Conservation (phyloP, 345 rosid species). For the Heritiera littoralis region DNA sequence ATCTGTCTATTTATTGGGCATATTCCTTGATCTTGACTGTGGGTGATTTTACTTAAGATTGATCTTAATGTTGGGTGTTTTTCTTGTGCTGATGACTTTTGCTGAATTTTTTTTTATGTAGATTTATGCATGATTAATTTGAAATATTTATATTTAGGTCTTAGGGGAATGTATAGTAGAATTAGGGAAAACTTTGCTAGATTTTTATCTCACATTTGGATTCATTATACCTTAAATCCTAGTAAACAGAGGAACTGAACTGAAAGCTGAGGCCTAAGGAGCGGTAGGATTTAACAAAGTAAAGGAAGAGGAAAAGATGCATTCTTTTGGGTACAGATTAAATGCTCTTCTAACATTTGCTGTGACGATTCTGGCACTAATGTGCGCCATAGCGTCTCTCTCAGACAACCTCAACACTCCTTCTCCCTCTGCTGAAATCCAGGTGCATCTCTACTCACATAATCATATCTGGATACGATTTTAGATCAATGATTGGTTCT, state of each 20-base stretch:
- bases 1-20: background rate
- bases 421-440: constrained; percentile 78
- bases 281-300: constrained; percentile 11
- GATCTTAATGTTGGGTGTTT: constrained; percentile 17
- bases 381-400: constrained; percentile 82
- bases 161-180: background rate
- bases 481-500: background rate
- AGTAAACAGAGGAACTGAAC: background rate
- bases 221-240: background rate
- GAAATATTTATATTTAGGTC: background rate
- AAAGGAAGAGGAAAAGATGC: constrained; percentile 46
- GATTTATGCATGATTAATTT: constrained; percentile 7
- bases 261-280: background rate
- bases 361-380: constrained; percentile 73
- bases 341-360: constrained; percentile 87
- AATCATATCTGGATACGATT: background rate
- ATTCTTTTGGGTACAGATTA: constrained; percentile 86
- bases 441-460: constrained; percentile 42
- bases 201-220: constrained; percentile 16
- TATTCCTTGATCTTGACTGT: constrained; percentile 7
- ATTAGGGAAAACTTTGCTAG: background rate
- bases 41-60: constrained; percentile 37
- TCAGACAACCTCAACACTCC: constrained; percentile 85
- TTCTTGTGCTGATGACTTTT: background rate
- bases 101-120: background rate